These are phyloP conservation scores for Rhodosporidiobolus odoratus DNA, from an alignment of 768 basidiomycete species.

Conservation along the genomic window DNA sequence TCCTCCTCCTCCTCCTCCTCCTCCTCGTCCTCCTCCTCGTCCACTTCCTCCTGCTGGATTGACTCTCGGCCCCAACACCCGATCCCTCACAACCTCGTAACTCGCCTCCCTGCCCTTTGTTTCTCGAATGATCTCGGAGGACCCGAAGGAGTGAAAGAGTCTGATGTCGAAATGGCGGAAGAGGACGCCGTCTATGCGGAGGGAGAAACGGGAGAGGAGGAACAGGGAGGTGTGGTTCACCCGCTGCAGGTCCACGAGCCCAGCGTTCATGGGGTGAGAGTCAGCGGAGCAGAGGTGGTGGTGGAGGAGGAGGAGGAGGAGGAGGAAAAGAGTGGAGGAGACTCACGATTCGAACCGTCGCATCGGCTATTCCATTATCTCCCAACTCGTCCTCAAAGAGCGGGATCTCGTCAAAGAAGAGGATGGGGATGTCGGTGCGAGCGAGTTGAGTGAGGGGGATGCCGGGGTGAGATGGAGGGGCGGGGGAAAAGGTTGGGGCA, in stretches of 20 bases:
- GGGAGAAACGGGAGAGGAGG: slow-evolving; percentile 79
- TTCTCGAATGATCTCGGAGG: slow-evolving; percentile 64
- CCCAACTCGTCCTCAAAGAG: slow-evolving; percentile 95
- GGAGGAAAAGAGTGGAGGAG: background rate
- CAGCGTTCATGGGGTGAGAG: too few relatives aligned
- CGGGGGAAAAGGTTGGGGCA: slow-evolving; percentile 23
- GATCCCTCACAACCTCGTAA: slow-evolving; percentile 68
- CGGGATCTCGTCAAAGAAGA: slow-evolving; percentile 95
- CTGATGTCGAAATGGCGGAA: slow-evolving; percentile 86
- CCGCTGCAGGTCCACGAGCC: slow-evolving; percentile 58
- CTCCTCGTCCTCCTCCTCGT: background rate
- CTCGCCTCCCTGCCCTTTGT: slow-evolving; percentile 84
- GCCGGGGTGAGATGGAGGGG: slow-evolving; percentile 40
- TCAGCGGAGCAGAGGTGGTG: background rate
- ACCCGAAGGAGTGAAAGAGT: slow-evolving; percentile 75
- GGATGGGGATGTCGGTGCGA: slow-evolving; percentile 77
- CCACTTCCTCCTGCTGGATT: background rate
- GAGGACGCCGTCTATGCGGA: slow-evolving; percentile 89
- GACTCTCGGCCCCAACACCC: slow-evolving; percentile 51
- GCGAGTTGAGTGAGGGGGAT: slow-evolving; percentile 83
- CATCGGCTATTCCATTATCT: slow-evolving; percentile 84
- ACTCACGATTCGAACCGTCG: slow-evolving; percentile 81
- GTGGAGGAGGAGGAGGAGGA: background rate
- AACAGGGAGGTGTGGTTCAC: slow-evolving; percentile 96
- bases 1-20: background rate